A percentile compares a stretch with the other conserved stretches of the same genome.
phyloP scores from a whole-genome alignment of 441 rosid genomes.

The Erysimum pusillum region DNA sequence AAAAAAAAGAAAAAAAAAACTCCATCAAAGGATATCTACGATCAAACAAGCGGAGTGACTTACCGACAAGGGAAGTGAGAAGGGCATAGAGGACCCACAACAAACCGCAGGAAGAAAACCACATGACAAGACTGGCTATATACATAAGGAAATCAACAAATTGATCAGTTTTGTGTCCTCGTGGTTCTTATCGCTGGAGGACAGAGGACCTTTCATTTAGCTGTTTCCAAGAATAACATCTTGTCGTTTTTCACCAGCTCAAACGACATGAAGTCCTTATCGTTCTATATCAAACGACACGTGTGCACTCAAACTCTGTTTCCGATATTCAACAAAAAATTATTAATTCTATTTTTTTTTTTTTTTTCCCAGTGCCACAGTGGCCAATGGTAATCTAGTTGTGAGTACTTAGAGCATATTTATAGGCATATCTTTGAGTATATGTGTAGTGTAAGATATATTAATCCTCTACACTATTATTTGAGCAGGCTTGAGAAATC shows the following conservation, averaged over 20 bases:
- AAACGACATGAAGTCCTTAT: neutral
- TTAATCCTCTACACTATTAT: no score
- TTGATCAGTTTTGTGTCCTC: slow-evolving; percentile 27
- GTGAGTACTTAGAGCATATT: no score
- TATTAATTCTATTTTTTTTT: no score
- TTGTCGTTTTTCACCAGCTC: slow-evolving; percentile 5
- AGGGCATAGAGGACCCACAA: slow-evolving; percentile 87
- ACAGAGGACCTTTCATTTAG: slow-evolving; percentile 45
- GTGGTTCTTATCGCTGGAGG: slow-evolving; percentile 44
- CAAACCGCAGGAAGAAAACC: slow-evolving; percentile 91
- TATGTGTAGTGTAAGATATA: no score
- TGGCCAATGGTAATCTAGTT: no score
- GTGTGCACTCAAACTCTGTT: no score
- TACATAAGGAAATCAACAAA: slow-evolving; percentile 28
- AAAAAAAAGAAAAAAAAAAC: slow-evolving; percentile 12
- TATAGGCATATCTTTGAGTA: no score
- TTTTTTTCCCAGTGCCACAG: no score
- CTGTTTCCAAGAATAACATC: slow-evolving; percentile 40
- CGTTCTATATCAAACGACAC: slow-evolving; percentile 21
- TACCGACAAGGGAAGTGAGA: slow-evolving; percentile 78
- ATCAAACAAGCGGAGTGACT: slow-evolving; percentile 38
- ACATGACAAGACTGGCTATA: slow-evolving; percentile 76
- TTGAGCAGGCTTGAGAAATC: no score
- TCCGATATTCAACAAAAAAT: no score
- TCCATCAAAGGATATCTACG: slow-evolving; percentile 17